Evolutionary conservation across 768 basidiomycete species (phyloP), one percentile per base, ranked within the genome.

Genomic region (Kwoniella newhampshirensis): DNA sequence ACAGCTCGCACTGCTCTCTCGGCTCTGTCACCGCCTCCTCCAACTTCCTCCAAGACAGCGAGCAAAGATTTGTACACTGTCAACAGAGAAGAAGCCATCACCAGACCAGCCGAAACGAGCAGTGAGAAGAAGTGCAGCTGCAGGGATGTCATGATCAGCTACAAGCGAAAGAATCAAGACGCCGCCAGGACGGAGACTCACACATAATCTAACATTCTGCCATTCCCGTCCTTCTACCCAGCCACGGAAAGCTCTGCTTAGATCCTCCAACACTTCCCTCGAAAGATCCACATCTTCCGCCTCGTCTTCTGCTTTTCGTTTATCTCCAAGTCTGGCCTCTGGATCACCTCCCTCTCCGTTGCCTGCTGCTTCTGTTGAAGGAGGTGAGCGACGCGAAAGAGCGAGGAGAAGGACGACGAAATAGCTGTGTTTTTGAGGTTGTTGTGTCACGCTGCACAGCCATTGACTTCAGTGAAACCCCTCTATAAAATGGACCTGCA

Each of bases 71-170:
- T 85, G 23, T 96, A 81, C 26, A 96, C 83, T 6, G 85, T 81
- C 41, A 87, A 79, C 81, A 97, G 84, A 2, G 92, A 93, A 8
- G 86, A 82, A 0, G 85, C 74, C 2, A 88, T 85, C 48, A 97
- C 82, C 1, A 93, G 77, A 53, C 82, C 82, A 1, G 89, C 85
- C 2, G 87, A 81, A 27, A 89, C 86, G 43, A 96, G 77, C 69
- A 93, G 88, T 1, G 92, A 87, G 70, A 98, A 96, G 75, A 98
- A 89, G 60, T 91, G 89, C 13, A 97, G 86, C 93, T 98, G 63
- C 20, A 18, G 36, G 8, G 51, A 32, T 30, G 54, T 45, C 12
- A 28, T 37, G 17, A 46, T 52, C 39, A 28, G 5, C 39, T 5
- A 23, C 20, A 42, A 5, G 15, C 27, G 25, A 3, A 5, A 13